Evolutionary conservation across 441 rosid species (phyloP), one percentile per base, ranked within the genome.

Genomic region (Populus hybrid): DNA sequence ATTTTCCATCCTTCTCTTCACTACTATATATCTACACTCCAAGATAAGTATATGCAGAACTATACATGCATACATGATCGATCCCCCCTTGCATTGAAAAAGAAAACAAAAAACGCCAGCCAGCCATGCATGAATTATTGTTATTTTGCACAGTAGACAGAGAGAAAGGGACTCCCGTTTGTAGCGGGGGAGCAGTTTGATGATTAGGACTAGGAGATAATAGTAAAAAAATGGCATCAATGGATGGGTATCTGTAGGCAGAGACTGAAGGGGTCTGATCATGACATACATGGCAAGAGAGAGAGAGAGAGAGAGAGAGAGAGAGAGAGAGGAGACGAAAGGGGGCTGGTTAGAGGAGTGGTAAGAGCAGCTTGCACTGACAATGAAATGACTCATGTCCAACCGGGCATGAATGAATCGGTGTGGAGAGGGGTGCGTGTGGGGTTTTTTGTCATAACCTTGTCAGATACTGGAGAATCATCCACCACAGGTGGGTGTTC

Each of bases 161-260:
- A 75, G 21, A 30, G 32, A 3, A 30, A 30, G 32, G 8, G 83
- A 68, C 84, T 46, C 83, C 86, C 87, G 86, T 78, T 75, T 72
- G 76, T 21, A 70, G 85, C 85, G 87, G 87, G 86, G 88, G 84
- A 85, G 88, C 86, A 79, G 84, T 67, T 82, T 82, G 85, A 81
- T 84, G 88, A 81, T 85, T 79, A 76, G 82, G 88, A 74, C 70
- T 63, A 21, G 9, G 65, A 9, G 78, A 81, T 80, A 79, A 80
- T 75, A 70, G 38, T 79, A n/a, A 67, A 75, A 3, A 24, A 74
- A 73, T 70, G 59, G 40, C 3, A 79, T 80, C 72, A 72, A 76
- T 81, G 80, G 84, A 84, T 78, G 90, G 88, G 84, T 75, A 61
- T 73, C 80, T 73, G 81, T 70, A 73, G 84, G 76, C 76, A 42